Base-by-base conservation (phyloP, 2,329 filamentous ascomycete species). In the Paecilomyces variotii region DNA sequence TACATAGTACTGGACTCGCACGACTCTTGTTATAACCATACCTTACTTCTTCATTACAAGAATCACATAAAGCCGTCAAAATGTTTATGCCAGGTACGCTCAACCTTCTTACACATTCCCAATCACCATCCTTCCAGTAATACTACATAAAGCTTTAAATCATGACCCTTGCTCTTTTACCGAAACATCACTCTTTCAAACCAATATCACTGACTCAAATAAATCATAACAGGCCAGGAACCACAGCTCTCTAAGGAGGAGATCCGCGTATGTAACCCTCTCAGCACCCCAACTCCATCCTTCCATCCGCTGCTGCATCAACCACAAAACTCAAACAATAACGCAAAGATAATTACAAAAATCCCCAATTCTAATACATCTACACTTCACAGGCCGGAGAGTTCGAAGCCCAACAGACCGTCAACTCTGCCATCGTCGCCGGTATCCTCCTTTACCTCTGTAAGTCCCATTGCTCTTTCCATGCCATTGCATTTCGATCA, bases 361-460 rank as follows among this genome's bases (percentile, higher is more conserved):
- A 19, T 19, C 19, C 19, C 19, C 19, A 19, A 35, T 54, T 4
- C 50, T 35, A 54, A 54, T 19, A 19, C 54, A 25, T 25, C 27
- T 19, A 26, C 24, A 30, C 45, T 27, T 28, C 30, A 49, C 54
- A 78, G 76, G 74, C 74, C 56, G 79, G 79, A 68, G 83, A 86
- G 72, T 72, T 78, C 51, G 76, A 81, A 65, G 84, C 84, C 27
- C 71, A 70, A 57, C 72, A 77, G 63, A 82, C 82, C 52, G 76
- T 87, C 65, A 80, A 81, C 69, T 77, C 78, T 69, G 82, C 82
- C 55, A 69, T 81, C 59, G 76, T 77, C 52, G 79, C 80, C 57
- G 83, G 82, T 64, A 70, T 82, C 55, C 71, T 85, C 28, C 78
- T 87, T 55, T 87, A 87, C 73, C 77, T 87, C 55, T 85, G 84